Evolutionary conservation across 306 rosid species (phyloP), one percentile per base, ranked within the genome.

Genomic region (apple (Malus domestica)): DNA sequence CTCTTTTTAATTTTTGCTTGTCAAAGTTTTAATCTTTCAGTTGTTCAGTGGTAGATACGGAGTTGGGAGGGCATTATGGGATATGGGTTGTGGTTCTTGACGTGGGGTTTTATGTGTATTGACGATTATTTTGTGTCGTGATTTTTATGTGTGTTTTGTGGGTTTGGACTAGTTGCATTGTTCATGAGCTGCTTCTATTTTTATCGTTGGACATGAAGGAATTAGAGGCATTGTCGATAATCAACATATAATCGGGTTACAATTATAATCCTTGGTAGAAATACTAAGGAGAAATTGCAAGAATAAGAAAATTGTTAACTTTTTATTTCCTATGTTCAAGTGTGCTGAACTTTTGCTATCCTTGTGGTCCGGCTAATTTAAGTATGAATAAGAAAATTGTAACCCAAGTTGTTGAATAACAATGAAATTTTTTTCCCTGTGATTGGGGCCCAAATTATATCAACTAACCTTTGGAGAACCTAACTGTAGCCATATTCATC

Each of bases 1-100:
- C 77, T 29, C 74, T 61, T 44, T 35, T 38, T 4, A 3, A 15
- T 32, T n/a, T 16, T 74, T 61, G 18, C 52, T 71, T 64, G 30
- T 71, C 11, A 75, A 49, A 76, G 70, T 83, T 83, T 57, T 22
- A 49, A 73, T 73, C 70, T 63, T 82, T 82, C 15, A 70, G 70
- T 32, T 25, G 29, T 65, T 49, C 55, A 14, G 20, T 49, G 6
- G 55, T 15, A 14, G 55, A 4, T 49, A 49, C 20, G 55, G 55
- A 14, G 55, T 49, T 49, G 55, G 20, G 55, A 15, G 20, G 55
- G 20, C 55, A 49, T 49, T 49, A 5, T 49, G 20, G 55, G 20
- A 15, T 49, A 15, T 15, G 20, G 55, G 20, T 49, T 49, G 19
- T 49, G 54, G 54, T 49, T 49, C 54, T 49, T 49, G 19, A 15